Percentiles rank a stretch among this genome's conserved stretches.
Evolutionary conservation across 257 asterid species (phyloP).

Genomic region (Haberlea rhodopensis): DNA sequence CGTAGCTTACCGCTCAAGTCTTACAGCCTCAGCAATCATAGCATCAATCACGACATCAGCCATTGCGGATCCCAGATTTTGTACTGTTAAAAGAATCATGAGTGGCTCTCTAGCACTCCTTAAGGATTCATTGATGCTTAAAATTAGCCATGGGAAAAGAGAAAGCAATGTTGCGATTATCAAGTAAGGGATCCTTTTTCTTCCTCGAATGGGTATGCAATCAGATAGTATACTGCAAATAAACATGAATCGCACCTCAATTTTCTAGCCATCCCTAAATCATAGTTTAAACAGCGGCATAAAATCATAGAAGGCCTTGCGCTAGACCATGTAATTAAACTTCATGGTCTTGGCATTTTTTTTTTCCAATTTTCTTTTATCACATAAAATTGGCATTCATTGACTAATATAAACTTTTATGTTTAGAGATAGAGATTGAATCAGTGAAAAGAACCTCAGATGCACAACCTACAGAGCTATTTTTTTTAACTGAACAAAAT

Average conservation of each 20-base stretch:
- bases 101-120: slow-evolving; percentile 62
- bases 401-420: slow-evolving; percentile 5
- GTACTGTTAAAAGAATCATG: slow-evolving; percentile 79
- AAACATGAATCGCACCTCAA: slow-evolving; percentile 23
- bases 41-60: slow-evolving; percentile 99
- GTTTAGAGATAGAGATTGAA: slow-evolving; percentile 1
- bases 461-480: slow-evolving; percentile 7
- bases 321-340: not conserved
- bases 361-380: not conserved
- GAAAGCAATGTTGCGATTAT: slow-evolving; percentile 71
- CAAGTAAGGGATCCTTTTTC: slow-evolving; percentile 83
- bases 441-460: slow-evolving; percentile 10
- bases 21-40: slow-evolving; percentile 96
- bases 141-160: slow-evolving; percentile 77
- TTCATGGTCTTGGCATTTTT: not conserved
- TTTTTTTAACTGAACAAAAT: slow-evolving; percentile 2
- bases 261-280: not conserved
- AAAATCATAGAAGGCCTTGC: slow-evolving; percentile 12
- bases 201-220: slow-evolving; percentile 85
- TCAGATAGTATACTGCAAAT: slow-evolving; percentile 81
- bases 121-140: slow-evolving; percentile 51
- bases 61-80: slow-evolving; percentile 97
- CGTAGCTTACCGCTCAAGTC: slow-evolving; percentile 71
- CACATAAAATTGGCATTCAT: not conserved
- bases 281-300: slow-evolving; percentile 6